These are phyloP conservation scores for Wickerhamomyces rabaulensis DNA, from an alignment of 805 yeast species.

Conservation along the genomic window DNA sequence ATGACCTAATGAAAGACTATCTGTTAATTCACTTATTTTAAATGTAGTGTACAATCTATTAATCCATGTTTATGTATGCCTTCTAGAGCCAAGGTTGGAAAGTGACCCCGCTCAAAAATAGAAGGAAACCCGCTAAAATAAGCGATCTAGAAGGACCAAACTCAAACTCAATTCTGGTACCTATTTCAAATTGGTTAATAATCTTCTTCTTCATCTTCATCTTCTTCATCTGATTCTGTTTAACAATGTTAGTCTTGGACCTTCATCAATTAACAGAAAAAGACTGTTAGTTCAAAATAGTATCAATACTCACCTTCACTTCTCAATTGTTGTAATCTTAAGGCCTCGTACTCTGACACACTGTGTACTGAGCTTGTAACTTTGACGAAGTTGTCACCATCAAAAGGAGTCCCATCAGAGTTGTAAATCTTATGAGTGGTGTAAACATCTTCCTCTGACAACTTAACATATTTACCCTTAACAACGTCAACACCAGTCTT, in stretches of 20 bases:
- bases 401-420: conserved; percentile 33
- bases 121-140: background rate
- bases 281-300: background rate
- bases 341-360: conserved; percentile 21
- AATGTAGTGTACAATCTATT: too few species aligned
- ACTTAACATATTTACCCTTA: conserved; percentile 44
- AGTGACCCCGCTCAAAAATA: background rate
- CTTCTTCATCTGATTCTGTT: background rate
- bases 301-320: conserved; percentile 18
- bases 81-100: too few species aligned
- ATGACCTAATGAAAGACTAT: too few species aligned
- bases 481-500: conserved; percentile 41
- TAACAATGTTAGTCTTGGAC: background rate
- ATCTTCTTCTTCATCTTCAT: background rate
- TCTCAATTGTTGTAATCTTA: conserved; percentile 15
- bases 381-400: conserved; percentile 19
- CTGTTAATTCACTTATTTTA: too few species aligned
- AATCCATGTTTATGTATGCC: too few species aligned
- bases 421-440: conserved; percentile 39
- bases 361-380: conserved; percentile 19
- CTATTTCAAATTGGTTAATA: background rate
- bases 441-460: conserved; percentile 38
- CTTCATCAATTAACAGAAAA: background rate
- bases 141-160: background rate
- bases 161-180: background rate